These are phyloP conservation scores for Amphirosellinia nigrospora DNA, from an alignment of 495 filamentous ascomycete species.

Conservation along the genomic window DNA sequence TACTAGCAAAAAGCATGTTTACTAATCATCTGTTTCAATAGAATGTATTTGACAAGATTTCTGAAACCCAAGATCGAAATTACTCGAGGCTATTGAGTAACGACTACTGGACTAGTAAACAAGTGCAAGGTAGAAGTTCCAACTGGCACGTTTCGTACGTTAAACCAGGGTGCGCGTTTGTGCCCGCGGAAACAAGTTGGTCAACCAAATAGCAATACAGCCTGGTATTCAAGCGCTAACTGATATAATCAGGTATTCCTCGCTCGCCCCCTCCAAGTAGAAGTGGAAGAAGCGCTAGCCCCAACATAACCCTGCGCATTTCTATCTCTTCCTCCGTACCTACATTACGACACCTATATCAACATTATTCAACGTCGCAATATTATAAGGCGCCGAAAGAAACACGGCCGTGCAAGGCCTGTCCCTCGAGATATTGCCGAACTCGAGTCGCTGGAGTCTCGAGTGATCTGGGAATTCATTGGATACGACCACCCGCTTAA, in stretches of 20 bases:
- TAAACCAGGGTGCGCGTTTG: constrained; percentile 52
- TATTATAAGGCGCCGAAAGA: constrained; percentile 59
- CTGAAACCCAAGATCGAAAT: constrained; percentile 40
- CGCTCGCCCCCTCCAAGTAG: constrained; percentile 29
- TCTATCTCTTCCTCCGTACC: constrained; percentile 57
- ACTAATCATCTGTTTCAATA: constrained; percentile 38
- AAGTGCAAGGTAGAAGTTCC: constrained; percentile 52
- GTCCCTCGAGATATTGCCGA: constrained; percentile 59
- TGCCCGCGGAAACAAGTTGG: constrained; percentile 55
- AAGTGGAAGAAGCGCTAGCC: constrained; percentile 41
- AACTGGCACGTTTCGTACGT: constrained; percentile 54
- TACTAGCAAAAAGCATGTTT: background rate
- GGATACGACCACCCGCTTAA: constrained; percentile 70
- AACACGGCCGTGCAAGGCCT: constrained; percentile 63
- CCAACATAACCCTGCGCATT: constrained; percentile 47
- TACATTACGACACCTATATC: constrained; percentile 72
- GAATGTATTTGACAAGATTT: constrained; percentile 48
- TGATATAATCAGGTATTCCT: constrained; percentile 36
- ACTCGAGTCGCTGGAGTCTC: constrained; percentile 60
- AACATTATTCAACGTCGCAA: constrained; percentile 65
- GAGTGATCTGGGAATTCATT: constrained; percentile 69
- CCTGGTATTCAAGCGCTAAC: constrained; percentile 6
- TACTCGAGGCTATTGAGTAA: constrained; percentile 57
- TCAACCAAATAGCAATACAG: background rate
- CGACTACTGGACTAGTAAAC: constrained; percentile 54